Evolutionary conservation across 148 eudicot genomes (phyloP), one percentile per base, ranked within the genome.

Genomic region (Silene conica): DNA sequence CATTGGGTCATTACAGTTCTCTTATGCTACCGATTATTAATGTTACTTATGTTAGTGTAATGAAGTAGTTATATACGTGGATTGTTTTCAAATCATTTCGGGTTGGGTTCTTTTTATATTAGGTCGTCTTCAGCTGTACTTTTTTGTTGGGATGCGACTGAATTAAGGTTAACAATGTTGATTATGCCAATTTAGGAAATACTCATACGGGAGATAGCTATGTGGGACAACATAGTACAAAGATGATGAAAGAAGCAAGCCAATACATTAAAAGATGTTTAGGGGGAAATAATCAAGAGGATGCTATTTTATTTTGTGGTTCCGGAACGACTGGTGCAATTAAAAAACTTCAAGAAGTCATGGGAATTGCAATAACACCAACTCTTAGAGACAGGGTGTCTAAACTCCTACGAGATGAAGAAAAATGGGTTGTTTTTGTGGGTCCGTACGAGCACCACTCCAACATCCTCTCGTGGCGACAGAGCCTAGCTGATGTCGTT

Each of bases 401-500:
- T 11, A 28, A 63, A 26, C 10, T 73, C 12, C 61, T 88, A 16
- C 55, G 25, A 0, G 63, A 67, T 0, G 85, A 78, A 67, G 90
- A 90, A 45, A 82, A 87, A 66, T 90, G 92, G 96, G 89, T 90
- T 0, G 92, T 90, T 14, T 85, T 90, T 15, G 90, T 90, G 0
- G 96, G 96, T 1, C 96, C 96, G 8, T 84, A 77, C 55, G 92
- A 90, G 81, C 96, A 90, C 73, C 96, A 90, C 77, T 88, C 95
- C 6, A 90, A 90, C 84, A 78, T 90, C 58, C 88, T 88, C 13
- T 90, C 95, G 0, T 90, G 95, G 95, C 70, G 92, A 46, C 80
- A 83, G 38, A 90, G 92, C 79, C 80, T 90, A n/a, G 95, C 87
- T 1, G 83, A 90, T 76, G 90, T 88, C 31, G 85, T 88, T 8